Evolutionary conservation across 345 rosid genomes (phyloP).

Genomic region (Eucalyptus regnans): DNA sequence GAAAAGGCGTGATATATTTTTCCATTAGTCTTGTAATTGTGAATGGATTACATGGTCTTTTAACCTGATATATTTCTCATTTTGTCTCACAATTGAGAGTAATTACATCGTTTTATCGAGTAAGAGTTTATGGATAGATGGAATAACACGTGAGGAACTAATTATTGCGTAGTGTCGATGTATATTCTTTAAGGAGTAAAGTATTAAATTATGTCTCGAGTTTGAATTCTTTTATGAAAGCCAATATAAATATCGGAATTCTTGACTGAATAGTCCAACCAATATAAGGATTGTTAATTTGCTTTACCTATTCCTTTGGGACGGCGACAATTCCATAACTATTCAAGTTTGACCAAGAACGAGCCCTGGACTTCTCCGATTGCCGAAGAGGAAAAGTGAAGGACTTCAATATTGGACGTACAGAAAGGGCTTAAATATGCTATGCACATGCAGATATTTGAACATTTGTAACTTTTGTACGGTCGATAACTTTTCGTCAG

Average conservation of each 20-base stretch:
- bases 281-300: not conserved
- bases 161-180: accelerated
- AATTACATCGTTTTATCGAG: accelerated
- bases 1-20: not conserved
- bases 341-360: not conserved
- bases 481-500: not conserved
- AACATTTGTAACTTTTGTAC: not conserved
- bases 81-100: accelerated
- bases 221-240: accelerated
- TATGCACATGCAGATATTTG: not conserved
- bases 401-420: not conserved
- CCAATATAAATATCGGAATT: accelerated
- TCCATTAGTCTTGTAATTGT: not conserved
- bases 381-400: not conserved
- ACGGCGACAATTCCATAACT: not conserved
- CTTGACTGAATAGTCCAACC: not conserved
- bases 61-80: not conserved
- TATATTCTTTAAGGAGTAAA: not conserved
- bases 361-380: not conserved
- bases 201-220: not conserved
- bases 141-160: accelerated
- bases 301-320: not conserved
- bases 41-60: not conserved
- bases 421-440: not conserved
- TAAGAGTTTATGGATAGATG: accelerated